Evolutionary conservation across 495 filamentous ascomycete genomes (phyloP).

Genomic region (Collariella sp.): DNA sequence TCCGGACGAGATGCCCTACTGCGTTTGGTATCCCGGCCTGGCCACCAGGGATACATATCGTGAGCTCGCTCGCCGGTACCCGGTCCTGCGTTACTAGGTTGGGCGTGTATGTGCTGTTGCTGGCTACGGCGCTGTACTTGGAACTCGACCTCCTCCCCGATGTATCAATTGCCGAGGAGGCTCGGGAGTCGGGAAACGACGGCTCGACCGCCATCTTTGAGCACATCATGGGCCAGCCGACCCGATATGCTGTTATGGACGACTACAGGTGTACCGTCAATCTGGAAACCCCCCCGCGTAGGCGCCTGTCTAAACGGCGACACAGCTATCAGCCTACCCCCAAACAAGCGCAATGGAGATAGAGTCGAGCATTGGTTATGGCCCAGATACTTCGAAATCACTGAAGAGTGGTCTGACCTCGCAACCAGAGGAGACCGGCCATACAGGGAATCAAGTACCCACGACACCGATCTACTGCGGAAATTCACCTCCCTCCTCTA

Average conservation of each 20-base stretch:
- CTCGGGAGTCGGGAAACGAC: neutral
- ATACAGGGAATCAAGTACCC: neutral
- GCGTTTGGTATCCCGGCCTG: neutral
- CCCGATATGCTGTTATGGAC: neutral
- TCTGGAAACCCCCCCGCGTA: neutral
- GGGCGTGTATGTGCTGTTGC: conserved; percentile 8
- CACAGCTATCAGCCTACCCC: conserved; percentile 6
- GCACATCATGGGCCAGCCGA: neutral
- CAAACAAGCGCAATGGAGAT: neutral
- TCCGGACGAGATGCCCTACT: neutral
- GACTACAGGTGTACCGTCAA: conserved; percentile 4
- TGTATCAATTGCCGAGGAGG: conserved; percentile 9
- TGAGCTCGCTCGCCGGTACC: neutral
- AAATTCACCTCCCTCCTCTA: conserved; percentile 3
- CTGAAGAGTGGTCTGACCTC: conserved; percentile 8
- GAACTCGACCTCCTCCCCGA: conserved; percentile 9
- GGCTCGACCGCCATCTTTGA: neutral
- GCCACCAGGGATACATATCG: neutral
- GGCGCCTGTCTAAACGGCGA: conserved; percentile 15
- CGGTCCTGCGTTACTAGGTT: conserved; percentile 7
- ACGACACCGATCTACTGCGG: neutral
- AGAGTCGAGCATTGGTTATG: neutral
- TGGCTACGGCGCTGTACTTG: conserved; percentile 3
- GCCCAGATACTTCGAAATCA: conserved; percentile 10
- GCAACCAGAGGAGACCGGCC: no score